Evolutionary conservation across 2,329 filamentous ascomycete species (phyloP), one percentile per base, ranked within the genome.

Genomic region (Colletotrichum cordylinicola): DNA sequence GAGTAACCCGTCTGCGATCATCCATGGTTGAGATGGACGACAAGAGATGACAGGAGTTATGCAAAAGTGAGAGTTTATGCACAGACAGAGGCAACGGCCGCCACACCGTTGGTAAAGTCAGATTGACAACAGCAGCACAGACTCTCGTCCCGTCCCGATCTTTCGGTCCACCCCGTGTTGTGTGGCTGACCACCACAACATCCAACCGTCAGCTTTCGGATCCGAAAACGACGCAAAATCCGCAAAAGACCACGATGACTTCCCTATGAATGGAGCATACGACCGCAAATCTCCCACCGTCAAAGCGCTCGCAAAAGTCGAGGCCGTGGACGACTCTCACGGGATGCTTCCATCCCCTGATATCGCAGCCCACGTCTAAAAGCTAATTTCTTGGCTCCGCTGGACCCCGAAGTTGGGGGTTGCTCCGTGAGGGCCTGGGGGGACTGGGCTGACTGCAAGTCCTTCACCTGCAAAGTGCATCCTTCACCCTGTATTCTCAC

Each of bases 71-170:
- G 52, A 64, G 43, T 5, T 72, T 33, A 52, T 64, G 27, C 55
- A 27, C 10, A 33, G 15, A 52, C 52, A 18, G 60, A 62, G 61
- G 2, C 35, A 21, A 52, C 43, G 43, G n/a, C 43, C 10, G 43
- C 43, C 43, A 52, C 43, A 52, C 43, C 43, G 43, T 52, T 52
- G 43, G 43, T 13, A 52, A 52, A 21, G 43, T 52, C 43, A 52
- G 43, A 21, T 52, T 52, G 43, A 52, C 43, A 52, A 8, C 10
- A 31, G 4, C 58, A 72, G 73, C 73, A 73, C 69, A 68, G 56
- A 73, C 73, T 58, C 29, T 55, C 69, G 73, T 68, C 62, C 73
- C 73, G 58, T 73, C 70, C 73, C 58, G 70, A 24, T 24, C 12
- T 33, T n/a, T 48, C 35, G 37, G 48, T 55, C 39, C 31, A 62